These are phyloP conservation scores for Aegilops bicornis DNA, from an alignment of 176 grass and related monocot genomes.

Conservation along the genomic window DNA sequence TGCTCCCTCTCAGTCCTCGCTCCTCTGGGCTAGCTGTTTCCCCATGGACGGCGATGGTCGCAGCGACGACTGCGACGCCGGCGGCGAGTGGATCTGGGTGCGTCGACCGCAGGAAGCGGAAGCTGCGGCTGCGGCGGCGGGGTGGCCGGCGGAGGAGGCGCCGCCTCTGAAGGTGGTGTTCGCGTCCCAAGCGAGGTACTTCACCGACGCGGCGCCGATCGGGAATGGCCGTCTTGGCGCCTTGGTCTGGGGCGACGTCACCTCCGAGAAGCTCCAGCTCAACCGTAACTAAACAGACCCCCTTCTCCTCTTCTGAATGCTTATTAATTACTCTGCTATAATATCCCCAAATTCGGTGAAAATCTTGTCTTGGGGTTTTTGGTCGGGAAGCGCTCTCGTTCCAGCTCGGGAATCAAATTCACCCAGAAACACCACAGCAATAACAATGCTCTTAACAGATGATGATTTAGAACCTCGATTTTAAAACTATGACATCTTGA, in stretches of 20 bases:
- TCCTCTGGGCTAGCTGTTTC: neutral
- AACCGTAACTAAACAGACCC: constrained; percentile 50
- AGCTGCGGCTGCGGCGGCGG: constrained; percentile 16
- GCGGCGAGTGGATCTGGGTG: constrained; percentile 65
- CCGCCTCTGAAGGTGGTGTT: constrained; percentile 75
- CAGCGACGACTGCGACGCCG: constrained; percentile 21
- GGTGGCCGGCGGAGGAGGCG: constrained; percentile 24
- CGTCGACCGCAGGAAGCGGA: constrained; percentile 50
- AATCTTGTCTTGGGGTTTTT: neutral
- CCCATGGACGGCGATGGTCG: constrained; percentile 7
- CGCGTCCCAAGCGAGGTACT: constrained; percentile 51
- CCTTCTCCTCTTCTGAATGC: neutral
- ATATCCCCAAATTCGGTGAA: neutral
- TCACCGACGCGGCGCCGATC: constrained; percentile 80
- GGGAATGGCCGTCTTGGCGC: constrained; percentile 81
- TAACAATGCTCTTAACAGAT: neutral
- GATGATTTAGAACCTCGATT: neutral
- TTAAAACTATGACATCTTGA: neutral
- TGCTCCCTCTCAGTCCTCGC: neutral
- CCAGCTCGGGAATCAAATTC: neutral
- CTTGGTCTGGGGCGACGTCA: constrained; percentile 89
- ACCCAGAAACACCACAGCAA: neutral
- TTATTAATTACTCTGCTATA: neutral
- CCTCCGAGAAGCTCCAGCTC: constrained; percentile 76
- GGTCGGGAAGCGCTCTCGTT: neutral